A percentile compares a stretch with the other conserved stretches of the same genome.
Conservation (phyloP, 2,329 filamentous ascomycete species). For the Metarhizium guizhouense region DNA sequence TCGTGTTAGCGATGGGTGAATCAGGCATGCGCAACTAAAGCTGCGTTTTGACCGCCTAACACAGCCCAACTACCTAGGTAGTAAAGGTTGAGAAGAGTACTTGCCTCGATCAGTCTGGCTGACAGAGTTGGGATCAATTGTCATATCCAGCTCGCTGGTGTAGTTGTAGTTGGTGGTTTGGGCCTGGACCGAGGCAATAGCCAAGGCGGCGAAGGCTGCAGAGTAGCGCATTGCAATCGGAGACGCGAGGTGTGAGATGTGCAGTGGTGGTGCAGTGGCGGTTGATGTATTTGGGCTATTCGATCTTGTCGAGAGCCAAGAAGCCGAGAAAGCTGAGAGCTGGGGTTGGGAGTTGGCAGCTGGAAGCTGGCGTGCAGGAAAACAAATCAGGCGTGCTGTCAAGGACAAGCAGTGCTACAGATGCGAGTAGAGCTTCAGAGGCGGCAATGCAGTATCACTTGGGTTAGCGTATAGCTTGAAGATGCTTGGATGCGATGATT, state of each 20-base stretch:
- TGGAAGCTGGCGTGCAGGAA: background rate
- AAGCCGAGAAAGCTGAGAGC: background rate
- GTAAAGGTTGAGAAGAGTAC: constrained; percentile 9
- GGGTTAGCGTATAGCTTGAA: constrained; percentile 1
- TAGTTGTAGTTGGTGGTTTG: constrained; percentile 26
- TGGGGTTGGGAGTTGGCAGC: background rate
- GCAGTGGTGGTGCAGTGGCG: background rate
- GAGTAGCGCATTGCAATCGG: constrained; percentile 28
- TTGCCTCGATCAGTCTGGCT: constrained; percentile 28
- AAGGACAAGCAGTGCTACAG: constrained; percentile 3
- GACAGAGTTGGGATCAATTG: constrained; percentile 30
- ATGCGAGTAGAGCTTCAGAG: constrained; percentile 5
- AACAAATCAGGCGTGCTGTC: constrained; percentile 2
- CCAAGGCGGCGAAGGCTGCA: constrained; percentile 33
- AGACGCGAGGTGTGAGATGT: constrained; percentile 6
- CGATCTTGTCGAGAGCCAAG: no score
- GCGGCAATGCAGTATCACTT: constrained; percentile 3
- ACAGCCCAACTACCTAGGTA: background rate
- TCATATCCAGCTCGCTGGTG: constrained; percentile 31
- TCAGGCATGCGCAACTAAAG: background rate
- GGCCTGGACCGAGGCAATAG: constrained; percentile 32
- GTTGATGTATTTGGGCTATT: background rate
- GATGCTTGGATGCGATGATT: constrained; percentile 10
- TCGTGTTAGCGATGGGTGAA: background rate
- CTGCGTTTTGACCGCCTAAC: background rate